Evolutionary conservation across 1,284 basidiomycete genomes (phyloP).

Genomic region (Quambalaria eucalypti): DNA sequence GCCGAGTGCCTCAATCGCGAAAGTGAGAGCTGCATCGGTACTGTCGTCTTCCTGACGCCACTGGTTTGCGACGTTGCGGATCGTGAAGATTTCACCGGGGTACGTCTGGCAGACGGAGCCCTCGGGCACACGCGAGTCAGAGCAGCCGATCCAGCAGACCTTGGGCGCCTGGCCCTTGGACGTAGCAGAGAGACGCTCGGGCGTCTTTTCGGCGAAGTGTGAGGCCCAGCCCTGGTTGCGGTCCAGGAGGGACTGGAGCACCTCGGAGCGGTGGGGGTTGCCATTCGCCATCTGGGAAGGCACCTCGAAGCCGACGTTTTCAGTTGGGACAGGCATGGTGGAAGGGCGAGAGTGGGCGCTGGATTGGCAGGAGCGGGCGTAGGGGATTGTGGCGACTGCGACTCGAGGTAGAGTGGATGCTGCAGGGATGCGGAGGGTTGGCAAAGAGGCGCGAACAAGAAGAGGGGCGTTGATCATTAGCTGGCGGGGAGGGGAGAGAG

Average conservation of each 20-base stretch:
- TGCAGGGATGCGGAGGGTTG: no score
- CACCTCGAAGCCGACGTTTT: background rate
- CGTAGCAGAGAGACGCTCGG: constrained; percentile 57
- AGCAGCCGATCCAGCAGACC: constrained; percentile 61
- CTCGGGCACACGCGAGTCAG: constrained; percentile 52
- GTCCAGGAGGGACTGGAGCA: constrained; percentile 10
- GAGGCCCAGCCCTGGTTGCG: constrained; percentile 31
- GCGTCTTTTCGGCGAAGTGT: constrained; percentile 47
- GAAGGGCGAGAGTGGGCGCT: background rate
- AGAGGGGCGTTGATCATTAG: no score
- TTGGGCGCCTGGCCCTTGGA: constrained; percentile 65
- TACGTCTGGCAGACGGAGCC: constrained; percentile 32
- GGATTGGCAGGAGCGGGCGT: no score
- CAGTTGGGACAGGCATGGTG: background rate
- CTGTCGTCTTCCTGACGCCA: constrained; percentile 70
- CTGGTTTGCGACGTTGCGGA: constrained; percentile 49
- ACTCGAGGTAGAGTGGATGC: no score
- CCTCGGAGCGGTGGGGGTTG: background rate
- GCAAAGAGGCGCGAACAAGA: no score
- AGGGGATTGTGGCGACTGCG: no score
- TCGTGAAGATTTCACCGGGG: constrained; percentile 44
- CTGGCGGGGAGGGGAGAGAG: no score
- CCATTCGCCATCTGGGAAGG: background rate
- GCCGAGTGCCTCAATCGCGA: constrained; percentile 67
- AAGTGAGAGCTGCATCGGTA: constrained; percentile 67